Evolutionary conservation across 805 yeast genomes (phyloP).

Genomic region (Yamadazyma phyllophila): DNA sequence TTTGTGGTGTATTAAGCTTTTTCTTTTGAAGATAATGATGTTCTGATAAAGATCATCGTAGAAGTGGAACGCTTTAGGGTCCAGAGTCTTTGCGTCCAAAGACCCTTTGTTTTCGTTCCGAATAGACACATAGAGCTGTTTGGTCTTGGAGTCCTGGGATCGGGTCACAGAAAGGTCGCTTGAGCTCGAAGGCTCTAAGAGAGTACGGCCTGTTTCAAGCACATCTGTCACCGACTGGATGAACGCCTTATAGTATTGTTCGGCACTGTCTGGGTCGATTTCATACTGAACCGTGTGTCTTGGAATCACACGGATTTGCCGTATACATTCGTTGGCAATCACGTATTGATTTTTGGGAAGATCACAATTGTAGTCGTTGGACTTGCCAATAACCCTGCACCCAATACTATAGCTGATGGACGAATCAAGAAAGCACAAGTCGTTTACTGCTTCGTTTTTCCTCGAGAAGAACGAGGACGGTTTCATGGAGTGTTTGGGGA

Average conservation of each 20-base stretch:
- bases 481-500: conserved; percentile 22
- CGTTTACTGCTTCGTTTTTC: conserved; percentile 24
- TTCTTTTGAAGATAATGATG: conserved; percentile 31
- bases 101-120: conserved; percentile 15
- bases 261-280: conserved; percentile 15
- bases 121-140: conserved; percentile 23
- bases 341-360: conserved; percentile 31
- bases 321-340: conserved; percentile 31
- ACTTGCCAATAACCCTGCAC: conserved; percentile 41
- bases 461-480: conserved; percentile 25
- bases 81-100: conserved; percentile 1
- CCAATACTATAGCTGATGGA: conserved; percentile 34
- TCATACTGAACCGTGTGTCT: conserved; percentile 18
- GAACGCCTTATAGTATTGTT: conserved; percentile 34
- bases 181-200: background rate
- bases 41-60: conserved; percentile 26
- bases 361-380: conserved; percentile 29
- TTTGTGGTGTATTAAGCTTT: conserved; percentile 30
- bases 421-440: conserved; percentile 36
- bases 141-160: conserved; percentile 24
- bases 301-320: conserved; percentile 39
- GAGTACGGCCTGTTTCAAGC: conserved; percentile 11
- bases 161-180: conserved; percentile 18
- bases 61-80: conserved; percentile 1
- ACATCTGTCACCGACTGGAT: conserved; percentile 24